Conservation (phyloP, 305 asterid genomes). For the Solanum aculeatissimum region DNA sequence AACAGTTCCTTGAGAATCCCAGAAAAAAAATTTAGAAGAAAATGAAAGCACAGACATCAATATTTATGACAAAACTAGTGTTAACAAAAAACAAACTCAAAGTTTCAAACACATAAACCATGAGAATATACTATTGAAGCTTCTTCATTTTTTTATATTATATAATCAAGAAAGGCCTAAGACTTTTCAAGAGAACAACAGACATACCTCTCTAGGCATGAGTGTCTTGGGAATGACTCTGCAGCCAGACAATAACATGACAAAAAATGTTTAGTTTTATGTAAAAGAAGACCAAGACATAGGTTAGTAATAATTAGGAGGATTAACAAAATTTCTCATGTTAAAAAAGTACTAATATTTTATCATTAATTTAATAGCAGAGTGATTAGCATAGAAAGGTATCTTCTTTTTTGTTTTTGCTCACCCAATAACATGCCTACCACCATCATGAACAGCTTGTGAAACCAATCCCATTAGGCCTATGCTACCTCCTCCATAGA, state of each 20-base stretch:
- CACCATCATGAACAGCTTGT: slow-evolving; percentile 98
- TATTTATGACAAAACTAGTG: background rate
- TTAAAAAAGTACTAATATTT: background rate
- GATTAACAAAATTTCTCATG: background rate
- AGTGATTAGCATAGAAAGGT: slow-evolving; percentile 8
- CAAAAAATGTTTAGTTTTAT: slow-evolving; percentile 16
- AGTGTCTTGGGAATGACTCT: slow-evolving; percentile 99
- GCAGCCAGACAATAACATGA: slow-evolving; percentile 70
- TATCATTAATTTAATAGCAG: background rate
- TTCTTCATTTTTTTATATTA: background rate
- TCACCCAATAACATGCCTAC: slow-evolving; percentile 94
- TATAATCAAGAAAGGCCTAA: slow-evolving; percentile 11
- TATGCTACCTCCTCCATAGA: slow-evolving; percentile 99
- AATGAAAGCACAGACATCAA: background rate
- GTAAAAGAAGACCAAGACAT: background rate
- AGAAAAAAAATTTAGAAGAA: background rate
- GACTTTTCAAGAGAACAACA: slow-evolving; percentile 23
- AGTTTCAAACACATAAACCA: slow-evolving; percentile 4
- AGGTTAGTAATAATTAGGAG: background rate
- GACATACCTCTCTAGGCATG: slow-evolving; percentile 99
- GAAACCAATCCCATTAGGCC: slow-evolving; percentile 97
- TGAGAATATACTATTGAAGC: slow-evolving; percentile 8
- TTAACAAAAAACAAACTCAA: background rate
- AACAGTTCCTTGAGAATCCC: slow-evolving; percentile 6
- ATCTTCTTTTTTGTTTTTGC: background rate